Conservation (phyloP, 2,329 filamentous ascomycete species). For the Ascochyta fabae region DNA sequence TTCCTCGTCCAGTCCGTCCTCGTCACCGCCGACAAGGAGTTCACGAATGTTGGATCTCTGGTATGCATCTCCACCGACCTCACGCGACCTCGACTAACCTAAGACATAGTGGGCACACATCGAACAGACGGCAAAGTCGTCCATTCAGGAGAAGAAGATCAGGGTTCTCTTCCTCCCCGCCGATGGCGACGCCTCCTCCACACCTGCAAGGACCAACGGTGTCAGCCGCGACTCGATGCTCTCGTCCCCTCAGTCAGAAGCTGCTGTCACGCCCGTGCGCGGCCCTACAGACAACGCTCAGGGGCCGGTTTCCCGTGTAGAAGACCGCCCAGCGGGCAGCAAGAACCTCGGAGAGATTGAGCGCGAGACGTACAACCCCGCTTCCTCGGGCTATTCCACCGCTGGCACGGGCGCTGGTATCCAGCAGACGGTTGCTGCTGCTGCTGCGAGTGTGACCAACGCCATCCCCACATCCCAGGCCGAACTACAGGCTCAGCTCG, state of each 20-base stretch:
- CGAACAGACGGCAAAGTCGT: conserved; percentile 75
- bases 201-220: conserved; percentile 45
- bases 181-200: conserved; percentile 52
- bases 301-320: conserved; percentile 48
- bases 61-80: conserved; percentile 58
- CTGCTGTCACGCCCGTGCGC: conserved; percentile 55
- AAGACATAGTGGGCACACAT: conserved; percentile 72
- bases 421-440: conserved; percentile 50
- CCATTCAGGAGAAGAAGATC: conserved; percentile 93
- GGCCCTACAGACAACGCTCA: conserved; percentile 37
- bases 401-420: conserved; percentile 29
- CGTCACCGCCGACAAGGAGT: conserved; percentile 83
- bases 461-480: conserved; percentile 59
- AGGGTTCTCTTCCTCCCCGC: conserved; percentile 82
- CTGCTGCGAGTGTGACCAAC: conserved; percentile 58
- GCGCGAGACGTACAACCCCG: conserved; percentile 50
- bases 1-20: conserved; percentile 93
- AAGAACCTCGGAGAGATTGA: conserved; percentile 52
- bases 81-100: conserved; percentile 18
- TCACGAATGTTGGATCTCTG: conserved; percentile 78
- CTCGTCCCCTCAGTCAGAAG: conserved; percentile 63
- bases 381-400: conserved; percentile 33
- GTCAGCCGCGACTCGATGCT: conserved; percentile 38
- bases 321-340: conserved; percentile 48
- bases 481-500: conserved; percentile 75